Conservation (phyloP, 176 grass and related monocot species). For the Rhipidocladum racemiflorum region DNA sequence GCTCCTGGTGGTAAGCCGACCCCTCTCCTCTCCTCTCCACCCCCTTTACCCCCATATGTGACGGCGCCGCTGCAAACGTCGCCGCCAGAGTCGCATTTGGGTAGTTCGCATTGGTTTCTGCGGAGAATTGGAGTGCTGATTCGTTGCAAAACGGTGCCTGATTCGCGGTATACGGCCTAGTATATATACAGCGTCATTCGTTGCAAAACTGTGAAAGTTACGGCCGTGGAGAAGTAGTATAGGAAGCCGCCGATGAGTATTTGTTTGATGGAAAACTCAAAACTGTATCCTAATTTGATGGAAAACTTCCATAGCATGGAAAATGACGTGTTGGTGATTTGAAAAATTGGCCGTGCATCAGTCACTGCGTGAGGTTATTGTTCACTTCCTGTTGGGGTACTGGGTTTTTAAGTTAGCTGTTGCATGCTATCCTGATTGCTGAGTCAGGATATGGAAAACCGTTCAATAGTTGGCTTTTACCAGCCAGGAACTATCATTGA, state of each 20-base stretch:
- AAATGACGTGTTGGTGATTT: not conserved
- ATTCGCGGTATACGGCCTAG: not conserved
- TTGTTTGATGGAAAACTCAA: not conserved
- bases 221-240: not conserved
- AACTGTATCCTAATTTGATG: not conserved
- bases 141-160: not conserved
- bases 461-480: slow-evolving; percentile 8
- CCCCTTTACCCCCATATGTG: not conserved
- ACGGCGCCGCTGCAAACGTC: not conserved
- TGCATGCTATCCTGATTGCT: not conserved
- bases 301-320: not conserved
- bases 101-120: not conserved
- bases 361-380: not conserved
- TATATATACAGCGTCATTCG: not conserved
- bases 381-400: not conserved
- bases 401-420: not conserved
- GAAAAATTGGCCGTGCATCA: not conserved
- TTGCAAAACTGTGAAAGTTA: not conserved
- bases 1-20: slow-evolving; percentile 65
- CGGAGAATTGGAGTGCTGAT: not conserved
- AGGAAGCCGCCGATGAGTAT: not conserved
- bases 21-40: too few relatives aligned
- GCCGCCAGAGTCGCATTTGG: not conserved
- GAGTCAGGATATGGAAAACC: not conserved
- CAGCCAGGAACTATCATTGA: not conserved